These are phyloP conservation scores for Escallonia rubra DNA, from an alignment of 129 eudicot species.

Conservation along the genomic window DNA sequence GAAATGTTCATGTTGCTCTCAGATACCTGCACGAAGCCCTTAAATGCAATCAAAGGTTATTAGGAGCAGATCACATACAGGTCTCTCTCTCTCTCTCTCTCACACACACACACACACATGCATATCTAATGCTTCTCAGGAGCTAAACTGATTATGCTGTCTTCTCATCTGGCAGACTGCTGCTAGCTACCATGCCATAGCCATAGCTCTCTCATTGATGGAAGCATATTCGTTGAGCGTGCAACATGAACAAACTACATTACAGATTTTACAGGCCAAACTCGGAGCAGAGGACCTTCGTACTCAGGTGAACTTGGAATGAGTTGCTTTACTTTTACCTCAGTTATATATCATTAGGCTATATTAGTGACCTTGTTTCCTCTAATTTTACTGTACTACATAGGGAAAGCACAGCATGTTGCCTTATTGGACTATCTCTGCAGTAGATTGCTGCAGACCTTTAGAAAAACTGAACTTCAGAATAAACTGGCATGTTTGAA, in stretches of 20 bases:
- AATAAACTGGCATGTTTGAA: too few species aligned
- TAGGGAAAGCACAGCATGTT: neutral
- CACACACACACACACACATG: neutral
- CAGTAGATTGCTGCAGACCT: too few species aligned
- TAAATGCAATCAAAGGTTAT: conserved; percentile 84
- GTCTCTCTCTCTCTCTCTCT: conserved; percentile 34
- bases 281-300: conserved; percentile 97
- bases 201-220: conserved; percentile 98
- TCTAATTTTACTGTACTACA: neutral
- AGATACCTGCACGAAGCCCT: conserved; percentile 99
- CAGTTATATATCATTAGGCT: neutral
- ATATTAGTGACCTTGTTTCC: neutral
- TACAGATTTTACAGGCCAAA: conserved; percentile 94
- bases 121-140: neutral
- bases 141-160: conserved; percentile 5
- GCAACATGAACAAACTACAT: conserved; percentile 96
- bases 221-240: conserved; percentile 97
- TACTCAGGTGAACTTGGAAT: conserved; percentile 59
- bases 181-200: conserved; percentile 99
- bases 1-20: conserved; percentile 95
- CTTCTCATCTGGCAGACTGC: conserved; percentile 64
- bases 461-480: too few species aligned
- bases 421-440: neutral
- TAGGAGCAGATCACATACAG: conserved; percentile 98
- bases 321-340: neutral